Percentiles rank a stretch among this genome's conserved stretches.
Conservation (phyloP, 306 rosid species). For the Gynostemma pentaphyllum region DNA sequence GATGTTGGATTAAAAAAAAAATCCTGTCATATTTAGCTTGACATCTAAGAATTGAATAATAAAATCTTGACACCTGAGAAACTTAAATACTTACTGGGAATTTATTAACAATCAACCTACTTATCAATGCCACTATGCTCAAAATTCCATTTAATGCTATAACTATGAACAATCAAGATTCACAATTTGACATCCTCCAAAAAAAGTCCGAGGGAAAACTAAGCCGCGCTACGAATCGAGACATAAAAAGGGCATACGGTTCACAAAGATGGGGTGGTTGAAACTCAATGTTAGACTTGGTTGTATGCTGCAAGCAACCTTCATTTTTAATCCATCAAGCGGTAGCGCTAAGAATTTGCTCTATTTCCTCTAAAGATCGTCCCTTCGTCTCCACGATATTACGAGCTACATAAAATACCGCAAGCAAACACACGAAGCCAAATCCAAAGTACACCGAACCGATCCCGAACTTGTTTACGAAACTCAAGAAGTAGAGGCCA, state of each 20-base stretch:
- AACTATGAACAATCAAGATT: slow-evolving; percentile 4
- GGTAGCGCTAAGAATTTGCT: slow-evolving; percentile 55
- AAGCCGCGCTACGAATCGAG: background rate
- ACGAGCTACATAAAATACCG: slow-evolving; percentile 70
- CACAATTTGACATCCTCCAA: background rate
- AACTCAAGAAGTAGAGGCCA: slow-evolving; percentile 90
- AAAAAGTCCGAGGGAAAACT: background rate
- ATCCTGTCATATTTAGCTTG: background rate
- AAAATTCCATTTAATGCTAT: background rate
- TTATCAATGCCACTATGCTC: background rate
- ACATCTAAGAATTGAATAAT: background rate
- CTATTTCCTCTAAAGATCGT: slow-evolving; percentile 88
- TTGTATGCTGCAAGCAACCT: background rate
- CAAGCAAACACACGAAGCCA: slow-evolving; percentile 60
- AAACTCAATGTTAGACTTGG: background rate
- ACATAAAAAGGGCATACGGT: background rate
- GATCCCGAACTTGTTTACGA: slow-evolving; percentile 87
- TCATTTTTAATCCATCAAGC: slow-evolving; percentile 25
- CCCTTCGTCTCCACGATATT: slow-evolving; percentile 96
- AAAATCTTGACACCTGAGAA: no score
- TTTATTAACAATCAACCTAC: background rate
- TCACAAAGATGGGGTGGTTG: background rate
- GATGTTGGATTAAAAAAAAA: no score
- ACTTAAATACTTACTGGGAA: no score
- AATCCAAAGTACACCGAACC: slow-evolving; percentile 82